Evolutionary conservation across 371 early-diverging fungal genomes (phyloP).

Genomic region (Actinomortierella wolfii): DNA sequence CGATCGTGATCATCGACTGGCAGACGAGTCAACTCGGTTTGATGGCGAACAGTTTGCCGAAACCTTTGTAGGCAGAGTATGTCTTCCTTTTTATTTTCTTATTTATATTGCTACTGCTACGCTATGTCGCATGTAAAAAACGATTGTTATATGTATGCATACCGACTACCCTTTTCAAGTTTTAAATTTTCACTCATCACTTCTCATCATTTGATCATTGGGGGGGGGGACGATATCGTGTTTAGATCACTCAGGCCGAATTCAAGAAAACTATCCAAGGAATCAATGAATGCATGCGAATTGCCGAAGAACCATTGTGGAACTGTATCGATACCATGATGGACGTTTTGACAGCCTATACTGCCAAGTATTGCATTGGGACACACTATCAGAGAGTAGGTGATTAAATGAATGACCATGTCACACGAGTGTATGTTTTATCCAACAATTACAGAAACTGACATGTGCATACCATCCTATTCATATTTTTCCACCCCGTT

Average conservation of each 20-base stretch:
- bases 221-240: no score
- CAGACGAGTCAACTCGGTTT: conserved; percentile 34
- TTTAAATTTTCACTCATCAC: no score
- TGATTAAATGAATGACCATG: neutral
- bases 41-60: conserved; percentile 37
- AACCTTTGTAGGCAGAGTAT: conserved; percentile 37
- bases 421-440: no score
- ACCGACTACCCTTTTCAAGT: no score
- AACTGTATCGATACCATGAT: conserved; percentile 39
- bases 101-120: no score
- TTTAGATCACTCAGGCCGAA: conserved; percentile 30
- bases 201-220: no score
- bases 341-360: conserved; percentile 43
- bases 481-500: neutral
- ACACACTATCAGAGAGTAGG: conserved; percentile 43
- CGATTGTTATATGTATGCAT: no score
- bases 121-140: no score
- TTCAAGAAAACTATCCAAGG: conserved; percentile 35
- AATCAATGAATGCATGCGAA: conserved; percentile 34
- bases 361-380: conserved; percentile 41
- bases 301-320: conserved; percentile 30
- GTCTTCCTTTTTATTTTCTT: no score
- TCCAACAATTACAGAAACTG: no score
- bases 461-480: no score
- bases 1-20: conserved; percentile 32